Evolutionary conservation across 345 rosid genomes (phyloP).

Genomic region (Isatis tinctoria): DNA sequence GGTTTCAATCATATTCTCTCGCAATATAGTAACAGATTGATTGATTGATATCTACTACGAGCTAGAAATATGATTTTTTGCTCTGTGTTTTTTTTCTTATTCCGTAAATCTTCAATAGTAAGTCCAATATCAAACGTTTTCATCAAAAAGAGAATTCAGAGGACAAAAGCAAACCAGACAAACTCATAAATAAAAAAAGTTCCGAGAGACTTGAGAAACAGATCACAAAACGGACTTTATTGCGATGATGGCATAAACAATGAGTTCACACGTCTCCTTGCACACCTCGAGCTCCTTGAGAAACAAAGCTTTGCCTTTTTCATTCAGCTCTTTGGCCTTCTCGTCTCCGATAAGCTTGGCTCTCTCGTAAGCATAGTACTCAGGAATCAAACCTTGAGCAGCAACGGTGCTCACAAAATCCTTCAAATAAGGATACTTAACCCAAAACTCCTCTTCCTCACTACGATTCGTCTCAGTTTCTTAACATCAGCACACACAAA

Average conservation of each 20-base stretch:
- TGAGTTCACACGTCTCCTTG: background rate
- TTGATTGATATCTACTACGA: no score
- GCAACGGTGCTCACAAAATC: background rate
- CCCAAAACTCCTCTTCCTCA: slow-evolving; percentile 19
- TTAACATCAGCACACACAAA: background rate
- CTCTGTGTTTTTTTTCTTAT: background rate
- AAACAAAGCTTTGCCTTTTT: background rate
- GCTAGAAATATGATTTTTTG: background rate
- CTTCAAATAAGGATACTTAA: slow-evolving; percentile 1
- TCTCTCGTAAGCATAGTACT: background rate
- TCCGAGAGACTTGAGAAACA: background rate
- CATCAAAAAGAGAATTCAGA: no score
- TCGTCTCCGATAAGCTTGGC: slow-evolving; percentile 13
- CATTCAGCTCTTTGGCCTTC: slow-evolving; percentile 15
- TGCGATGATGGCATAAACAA: background rate
- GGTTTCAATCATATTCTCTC: background rate
- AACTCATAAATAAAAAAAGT: no score
- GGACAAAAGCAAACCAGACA: no score
- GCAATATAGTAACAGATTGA: background rate
- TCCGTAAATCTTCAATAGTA: no score
- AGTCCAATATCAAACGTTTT: no score
- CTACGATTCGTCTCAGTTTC: background rate
- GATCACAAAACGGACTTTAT: background rate
- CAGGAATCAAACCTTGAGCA: background rate
- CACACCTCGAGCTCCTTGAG: background rate